Percentiles rank a stretch among this genome's conserved stretches.
Conservation (phyloP, 148 eudicot species). For the Camellia japonica region DNA sequence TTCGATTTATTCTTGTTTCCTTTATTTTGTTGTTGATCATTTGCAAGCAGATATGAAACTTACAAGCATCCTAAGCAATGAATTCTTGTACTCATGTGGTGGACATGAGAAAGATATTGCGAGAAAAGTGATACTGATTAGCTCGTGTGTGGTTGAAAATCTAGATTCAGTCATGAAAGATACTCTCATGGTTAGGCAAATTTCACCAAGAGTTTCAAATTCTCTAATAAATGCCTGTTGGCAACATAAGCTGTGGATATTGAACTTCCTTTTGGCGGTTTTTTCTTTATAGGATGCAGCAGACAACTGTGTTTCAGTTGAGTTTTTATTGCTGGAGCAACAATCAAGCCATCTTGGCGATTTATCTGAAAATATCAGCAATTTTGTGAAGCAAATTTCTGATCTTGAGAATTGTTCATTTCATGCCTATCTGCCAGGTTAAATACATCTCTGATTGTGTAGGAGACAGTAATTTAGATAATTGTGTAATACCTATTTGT, state of each 20-base stretch:
- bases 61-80: constrained; percentile 41
- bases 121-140: constrained; percentile 56
- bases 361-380: constrained; percentile 41
- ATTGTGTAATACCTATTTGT: not conserved
- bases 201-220: not conserved
- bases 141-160: constrained; percentile 45
- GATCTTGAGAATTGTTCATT: constrained; percentile 81
- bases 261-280: constrained; percentile 11
- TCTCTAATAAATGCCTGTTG: not conserved
- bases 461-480: not conserved
- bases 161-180: constrained; percentile 45
- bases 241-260: not conserved
- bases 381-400: constrained; percentile 56
- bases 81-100: constrained; percentile 46
- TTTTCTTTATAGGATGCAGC: constrained; percentile 68
- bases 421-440: constrained; percentile 59
- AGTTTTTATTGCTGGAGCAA: constrained; percentile 69
- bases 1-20: not conserved
- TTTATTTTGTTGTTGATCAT: constrained; percentile 6
- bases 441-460: constrained; percentile 11
- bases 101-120: constrained; percentile 47
- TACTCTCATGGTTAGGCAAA: constrained; percentile 47
- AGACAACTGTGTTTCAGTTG: constrained; percentile 66
- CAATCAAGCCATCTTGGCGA: constrained; percentile 50
- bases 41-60: constrained; percentile 55